A percentile compares a stretch with the other conserved stretches of the same genome.
Conservation (phyloP, 495 filamentous ascomycete genomes). For the Xylaria sp. region DNA sequence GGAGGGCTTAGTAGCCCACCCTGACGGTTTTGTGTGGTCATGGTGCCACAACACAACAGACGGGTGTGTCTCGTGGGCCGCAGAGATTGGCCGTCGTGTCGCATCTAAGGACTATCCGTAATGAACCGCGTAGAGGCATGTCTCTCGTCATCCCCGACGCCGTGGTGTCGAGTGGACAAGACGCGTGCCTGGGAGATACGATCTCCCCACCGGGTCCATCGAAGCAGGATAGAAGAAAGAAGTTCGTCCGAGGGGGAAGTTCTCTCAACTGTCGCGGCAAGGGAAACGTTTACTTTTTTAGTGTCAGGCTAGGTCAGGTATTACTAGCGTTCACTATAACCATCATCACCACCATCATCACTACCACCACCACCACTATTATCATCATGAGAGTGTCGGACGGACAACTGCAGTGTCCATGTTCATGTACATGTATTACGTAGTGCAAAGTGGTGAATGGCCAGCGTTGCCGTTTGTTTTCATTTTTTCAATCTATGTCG, state of each 20-base stretch:
- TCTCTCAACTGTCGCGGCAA: slow-evolving; percentile 1
- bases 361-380: no score
- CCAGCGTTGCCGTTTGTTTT: slow-evolving; percentile 11
- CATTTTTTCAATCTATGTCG: slow-evolving; percentile 4
- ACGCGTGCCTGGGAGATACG: slow-evolving; percentile 25
- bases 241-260: slow-evolving; percentile 29
- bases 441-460: background rate
- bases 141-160: slow-evolving; percentile 45
- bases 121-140: slow-evolving; percentile 36
- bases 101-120: slow-evolving; percentile 37
- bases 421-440: background rate
- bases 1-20: slow-evolving; percentile 41
- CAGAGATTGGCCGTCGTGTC: slow-evolving; percentile 48
- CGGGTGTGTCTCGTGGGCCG: slow-evolving; percentile 55
- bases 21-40: slow-evolving; percentile 36
- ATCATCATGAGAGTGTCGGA: background rate
- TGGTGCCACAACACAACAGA: slow-evolving; percentile 51
- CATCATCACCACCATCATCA: no score
- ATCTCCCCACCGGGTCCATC: background rate
- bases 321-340: no score
- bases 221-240: slow-evolving; percentile 3
- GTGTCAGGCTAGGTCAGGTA: background rate
- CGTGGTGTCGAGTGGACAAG: slow-evolving; percentile 35
- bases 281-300: background rate
- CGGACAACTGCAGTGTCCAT: background rate